These are phyloP conservation scores for Pleomassaria siparia DNA, from an alignment of 2,329 filamentous ascomycete species.

Conservation along the genomic window DNA sequence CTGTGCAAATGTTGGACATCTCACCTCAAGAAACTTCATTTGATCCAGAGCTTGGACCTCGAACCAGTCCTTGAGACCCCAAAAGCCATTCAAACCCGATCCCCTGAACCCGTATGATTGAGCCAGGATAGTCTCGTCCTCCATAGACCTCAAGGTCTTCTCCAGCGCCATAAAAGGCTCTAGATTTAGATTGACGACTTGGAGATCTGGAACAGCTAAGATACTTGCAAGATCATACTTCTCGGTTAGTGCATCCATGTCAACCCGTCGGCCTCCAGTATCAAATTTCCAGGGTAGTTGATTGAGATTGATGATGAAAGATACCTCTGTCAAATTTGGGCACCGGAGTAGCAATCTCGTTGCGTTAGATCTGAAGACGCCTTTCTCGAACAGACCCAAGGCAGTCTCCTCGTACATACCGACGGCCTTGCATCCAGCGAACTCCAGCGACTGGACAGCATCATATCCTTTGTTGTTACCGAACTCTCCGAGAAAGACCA, in stretches of 20 bases:
- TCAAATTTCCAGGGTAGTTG: constrained; percentile 2
- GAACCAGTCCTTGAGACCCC: constrained; percentile 8
- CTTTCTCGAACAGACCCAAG: constrained; percentile 4
- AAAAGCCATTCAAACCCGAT: constrained; percentile 5
- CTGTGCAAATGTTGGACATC: neutral
- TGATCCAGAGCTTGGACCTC: constrained; percentile 1
- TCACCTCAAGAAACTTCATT: constrained; percentile 2
- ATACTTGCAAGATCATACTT: constrained; percentile 6
- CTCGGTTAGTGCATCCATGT: constrained; percentile 1
- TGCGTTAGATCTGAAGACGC: constrained; percentile 3
- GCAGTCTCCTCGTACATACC: neutral
- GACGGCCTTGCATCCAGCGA: neutral
- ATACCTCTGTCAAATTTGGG: constrained; percentile 2
- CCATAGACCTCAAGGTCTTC: constrained; percentile 6
- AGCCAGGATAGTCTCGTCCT: neutral
- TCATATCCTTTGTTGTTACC: neutral
- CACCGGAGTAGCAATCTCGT: constrained; percentile 4
- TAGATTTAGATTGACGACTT: constrained; percentile 3
- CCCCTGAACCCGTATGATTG: neutral
- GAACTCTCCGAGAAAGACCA: constrained; percentile 8
- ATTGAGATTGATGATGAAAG: constrained; percentile 6
- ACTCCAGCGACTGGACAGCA: constrained; percentile 3
- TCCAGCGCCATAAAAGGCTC: constrained; percentile 9
- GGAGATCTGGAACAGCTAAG: neutral
- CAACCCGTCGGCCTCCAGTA: neutral